phyloP scores from a whole-genome alignment of 1,284 basidiomycete species.

The Schizophyllum commune region DNA sequence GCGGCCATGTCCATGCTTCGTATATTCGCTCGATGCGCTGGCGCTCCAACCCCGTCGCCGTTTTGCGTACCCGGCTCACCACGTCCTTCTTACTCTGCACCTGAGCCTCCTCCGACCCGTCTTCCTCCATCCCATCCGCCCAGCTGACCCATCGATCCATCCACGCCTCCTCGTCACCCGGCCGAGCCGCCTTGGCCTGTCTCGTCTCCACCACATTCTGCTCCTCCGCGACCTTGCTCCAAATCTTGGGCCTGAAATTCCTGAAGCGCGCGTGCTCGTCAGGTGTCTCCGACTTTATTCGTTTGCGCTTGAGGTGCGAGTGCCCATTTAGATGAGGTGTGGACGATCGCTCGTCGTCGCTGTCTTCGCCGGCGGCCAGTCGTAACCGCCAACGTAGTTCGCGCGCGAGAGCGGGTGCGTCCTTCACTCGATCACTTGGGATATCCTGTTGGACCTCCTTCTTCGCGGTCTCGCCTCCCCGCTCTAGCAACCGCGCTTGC shows the following conservation, averaged over 20 bases:
- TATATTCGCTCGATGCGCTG: slow-evolving; percentile 59
- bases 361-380: slow-evolving; percentile 53
- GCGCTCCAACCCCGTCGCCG: slow-evolving; percentile 50
- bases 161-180: slow-evolving; percentile 30
- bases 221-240: slow-evolving; percentile 46
- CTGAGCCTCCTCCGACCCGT: slow-evolving; percentile 36
- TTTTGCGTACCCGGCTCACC: slow-evolving; percentile 52
- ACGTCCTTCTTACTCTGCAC: slow-evolving; percentile 42
- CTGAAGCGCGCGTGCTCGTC: slow-evolving; percentile 34
- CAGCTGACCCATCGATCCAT: slow-evolving; percentile 27
- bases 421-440: slow-evolving; percentile 73
- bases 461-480: slow-evolving; percentile 47
- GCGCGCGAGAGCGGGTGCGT: slow-evolving; percentile 67
- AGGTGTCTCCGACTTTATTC: slow-evolving; percentile 25
- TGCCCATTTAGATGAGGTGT: slow-evolving; percentile 26
- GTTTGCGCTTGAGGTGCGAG: slow-evolving; percentile 45
- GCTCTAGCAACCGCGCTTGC: slow-evolving; percentile 65
- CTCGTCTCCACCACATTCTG: slow-evolving; percentile 31
- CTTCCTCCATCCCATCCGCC: slow-evolving; percentile 25
- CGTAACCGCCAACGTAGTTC: slow-evolving; percentile 78
- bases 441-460: slow-evolving; percentile 75
- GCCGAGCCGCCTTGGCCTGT: slow-evolving; percentile 26
- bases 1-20: slow-evolving; percentile 58
- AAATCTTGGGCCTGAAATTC: slow-evolving; percentile 59
- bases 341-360: slow-evolving; percentile 56